Percentiles rank a stretch among this genome's conserved stretches.
Evolutionary conservation across 2,329 filamentous ascomycete genomes (phyloP).

Genomic region (Aschersonia sp.): DNA sequence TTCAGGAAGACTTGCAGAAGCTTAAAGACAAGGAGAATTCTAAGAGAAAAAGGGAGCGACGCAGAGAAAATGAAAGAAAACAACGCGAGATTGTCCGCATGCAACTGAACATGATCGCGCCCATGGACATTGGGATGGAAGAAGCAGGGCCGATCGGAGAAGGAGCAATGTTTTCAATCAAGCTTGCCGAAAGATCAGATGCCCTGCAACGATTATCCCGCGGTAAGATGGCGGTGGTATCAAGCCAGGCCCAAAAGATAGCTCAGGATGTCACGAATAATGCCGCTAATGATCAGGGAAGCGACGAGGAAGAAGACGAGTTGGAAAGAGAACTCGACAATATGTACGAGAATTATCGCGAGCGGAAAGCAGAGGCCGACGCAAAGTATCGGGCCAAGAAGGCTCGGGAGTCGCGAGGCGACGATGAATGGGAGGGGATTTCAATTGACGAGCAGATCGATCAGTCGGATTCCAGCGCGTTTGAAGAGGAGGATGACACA

Average conservation of each 20-base stretch:
- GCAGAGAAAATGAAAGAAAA: constrained; percentile 85
- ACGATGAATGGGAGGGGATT: constrained; percentile 87
- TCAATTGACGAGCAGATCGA: constrained; percentile 48
- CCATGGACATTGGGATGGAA: constrained; percentile 91
- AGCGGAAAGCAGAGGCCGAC: constrained; percentile 64
- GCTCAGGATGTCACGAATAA: constrained; percentile 42
- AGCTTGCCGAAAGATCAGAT: constrained; percentile 62
- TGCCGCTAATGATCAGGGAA: constrained; percentile 43
- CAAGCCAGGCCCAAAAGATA: constrained; percentile 40
- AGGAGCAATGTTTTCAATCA: constrained; percentile 76
- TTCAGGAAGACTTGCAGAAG: constrained; percentile 75
- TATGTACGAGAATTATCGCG: constrained; percentile 77
- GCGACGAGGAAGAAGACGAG: constrained; percentile 66
- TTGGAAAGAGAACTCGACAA: constrained; percentile 76
- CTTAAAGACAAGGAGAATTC: constrained; percentile 66
- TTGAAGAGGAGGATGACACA: constrained; percentile 39
- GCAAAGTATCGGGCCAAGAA: constrained; percentile 87
- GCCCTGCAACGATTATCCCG: constrained; percentile 46
- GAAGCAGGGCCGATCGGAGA: constrained; percentile 66
- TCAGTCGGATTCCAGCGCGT: constrained; percentile 36
- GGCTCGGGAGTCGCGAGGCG: constrained; percentile 63
- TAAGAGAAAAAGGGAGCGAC: constrained; percentile 68
- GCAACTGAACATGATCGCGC: constrained; percentile 94
- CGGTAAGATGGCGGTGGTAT: constrained; percentile 63
- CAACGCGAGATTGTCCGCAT: constrained; percentile 89